Percentiles rank a stretch among this genome's conserved stretches.
Evolutionary conservation across 495 filamentous ascomycete genomes (phyloP).

Genomic region (Penicillium roqueforti): DNA sequence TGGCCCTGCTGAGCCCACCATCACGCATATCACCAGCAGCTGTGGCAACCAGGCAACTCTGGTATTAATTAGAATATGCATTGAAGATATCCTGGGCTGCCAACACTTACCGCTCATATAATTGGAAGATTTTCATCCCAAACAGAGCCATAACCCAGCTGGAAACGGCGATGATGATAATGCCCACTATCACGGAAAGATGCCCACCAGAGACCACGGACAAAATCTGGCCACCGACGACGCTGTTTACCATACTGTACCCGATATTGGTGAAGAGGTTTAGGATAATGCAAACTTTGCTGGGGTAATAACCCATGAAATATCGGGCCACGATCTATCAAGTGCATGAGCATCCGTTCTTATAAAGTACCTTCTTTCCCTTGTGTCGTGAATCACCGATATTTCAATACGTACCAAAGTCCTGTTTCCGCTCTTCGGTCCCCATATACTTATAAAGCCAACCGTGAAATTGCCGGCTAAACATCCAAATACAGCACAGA

Average conservation of each 20-base stretch:
- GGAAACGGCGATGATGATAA: slow-evolving; percentile 59
- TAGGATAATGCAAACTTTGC: slow-evolving; percentile 61
- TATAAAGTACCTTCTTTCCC: neutral
- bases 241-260: slow-evolving; percentile 61
- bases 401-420: slow-evolving; percentile 52
- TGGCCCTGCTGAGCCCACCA: slow-evolving; percentile 64
- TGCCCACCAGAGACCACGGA: slow-evolving; percentile 53
- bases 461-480: slow-evolving; percentile 55
- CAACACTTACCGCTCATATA: slow-evolving; percentile 53
- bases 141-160: slow-evolving; percentile 65
- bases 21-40: slow-evolving; percentile 57
- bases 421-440: slow-evolving; percentile 64
- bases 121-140: slow-evolving; percentile 69
- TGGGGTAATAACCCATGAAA: slow-evolving; percentile 75
- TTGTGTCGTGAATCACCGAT: neutral
- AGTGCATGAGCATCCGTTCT: slow-evolving; percentile 5
- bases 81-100: neutral
- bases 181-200: slow-evolving; percentile 63
- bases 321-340: slow-evolving; percentile 62
- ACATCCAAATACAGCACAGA: slow-evolving; percentile 60
- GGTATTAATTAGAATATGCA: neutral
- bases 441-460: slow-evolving; percentile 74
- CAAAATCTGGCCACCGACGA: slow-evolving; percentile 52
- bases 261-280: slow-evolving; percentile 69
- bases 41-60: slow-evolving; percentile 70